These are phyloP conservation scores for Neurospora africana DNA, from an alignment of 495 filamentous ascomycete genomes.

Conservation along the genomic window DNA sequence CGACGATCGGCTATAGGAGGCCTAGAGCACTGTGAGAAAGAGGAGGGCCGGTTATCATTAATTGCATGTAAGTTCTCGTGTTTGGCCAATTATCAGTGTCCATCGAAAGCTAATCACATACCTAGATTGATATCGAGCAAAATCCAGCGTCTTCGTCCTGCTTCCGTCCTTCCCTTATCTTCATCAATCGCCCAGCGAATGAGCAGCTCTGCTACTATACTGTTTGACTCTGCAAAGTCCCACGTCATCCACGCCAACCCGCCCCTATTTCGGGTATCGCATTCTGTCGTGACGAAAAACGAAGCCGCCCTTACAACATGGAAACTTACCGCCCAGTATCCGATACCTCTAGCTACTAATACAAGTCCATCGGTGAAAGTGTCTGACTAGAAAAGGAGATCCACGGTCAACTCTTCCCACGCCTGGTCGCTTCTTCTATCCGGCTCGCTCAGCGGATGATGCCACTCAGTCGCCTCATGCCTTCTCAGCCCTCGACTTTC, in stretches of 20 bases:
- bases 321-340: neutral
- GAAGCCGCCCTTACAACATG: neutral
- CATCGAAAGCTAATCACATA: neutral
- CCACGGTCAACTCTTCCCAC: neutral
- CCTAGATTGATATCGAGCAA: neutral
- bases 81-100: neutral
- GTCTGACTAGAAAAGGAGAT: neutral
- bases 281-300: neutral
- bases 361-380: neutral
- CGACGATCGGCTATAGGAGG: slow-evolving; percentile 20
- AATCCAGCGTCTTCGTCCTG: neutral
- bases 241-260: neutral
- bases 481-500: neutral
- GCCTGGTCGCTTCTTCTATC: neutral
- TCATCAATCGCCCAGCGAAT: neutral
- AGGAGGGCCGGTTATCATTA: neutral
- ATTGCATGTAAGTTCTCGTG: neutral
- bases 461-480: neutral
- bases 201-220: neutral
- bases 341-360: neutral
- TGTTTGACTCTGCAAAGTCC: neutral
- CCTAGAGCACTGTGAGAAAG: neutral
- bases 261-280: neutral
- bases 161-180: neutral
- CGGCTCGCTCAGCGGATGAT: neutral